These are phyloP conservation scores for Melastoma malabathricum DNA, from an alignment of 345 rosid genomes.

Conservation along the genomic window DNA sequence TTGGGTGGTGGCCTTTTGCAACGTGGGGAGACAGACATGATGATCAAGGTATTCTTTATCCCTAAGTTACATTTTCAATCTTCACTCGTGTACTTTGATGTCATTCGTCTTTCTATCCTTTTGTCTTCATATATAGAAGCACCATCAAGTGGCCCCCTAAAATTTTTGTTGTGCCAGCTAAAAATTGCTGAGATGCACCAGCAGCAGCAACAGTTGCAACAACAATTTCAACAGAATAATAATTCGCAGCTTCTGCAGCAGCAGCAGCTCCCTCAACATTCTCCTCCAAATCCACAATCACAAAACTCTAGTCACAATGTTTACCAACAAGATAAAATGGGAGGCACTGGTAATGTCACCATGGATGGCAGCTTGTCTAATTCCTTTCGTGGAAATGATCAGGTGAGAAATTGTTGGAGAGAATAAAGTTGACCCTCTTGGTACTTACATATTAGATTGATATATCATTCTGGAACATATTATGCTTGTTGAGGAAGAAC, in stretches of 20 bases:
- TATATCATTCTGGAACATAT: no score
- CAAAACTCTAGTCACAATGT: conserved; percentile 30
- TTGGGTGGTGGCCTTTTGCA: conserved; percentile 44
- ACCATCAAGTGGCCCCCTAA: no score
- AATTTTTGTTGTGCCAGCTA: not conserved
- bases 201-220: conserved; percentile 5
- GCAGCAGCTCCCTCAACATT: conserved; percentile 2
- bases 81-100: not conserved
- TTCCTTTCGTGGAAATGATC: conserved; percentile 90
- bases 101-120: no score
- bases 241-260: conserved; percentile 8
- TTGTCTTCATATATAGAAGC: no score
- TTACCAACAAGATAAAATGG: conserved; percentile 83
- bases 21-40: conserved; percentile 53
- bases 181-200: conserved; percentile 4
- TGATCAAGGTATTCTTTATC: conserved; percentile 40
- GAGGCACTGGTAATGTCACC: conserved; percentile 50
- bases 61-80: conserved; percentile 2
- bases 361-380: conserved; percentile 84
- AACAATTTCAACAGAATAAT: conserved; percentile 6
- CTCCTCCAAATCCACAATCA: conserved; percentile 2
- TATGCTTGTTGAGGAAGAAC: no score
- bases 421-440: no score
- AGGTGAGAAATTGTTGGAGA: conserved; percentile 45
- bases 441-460: no score